phyloP scores from a whole-genome alignment of 768 basidiomycete species.

The Mycena leptocephala region DNA sequence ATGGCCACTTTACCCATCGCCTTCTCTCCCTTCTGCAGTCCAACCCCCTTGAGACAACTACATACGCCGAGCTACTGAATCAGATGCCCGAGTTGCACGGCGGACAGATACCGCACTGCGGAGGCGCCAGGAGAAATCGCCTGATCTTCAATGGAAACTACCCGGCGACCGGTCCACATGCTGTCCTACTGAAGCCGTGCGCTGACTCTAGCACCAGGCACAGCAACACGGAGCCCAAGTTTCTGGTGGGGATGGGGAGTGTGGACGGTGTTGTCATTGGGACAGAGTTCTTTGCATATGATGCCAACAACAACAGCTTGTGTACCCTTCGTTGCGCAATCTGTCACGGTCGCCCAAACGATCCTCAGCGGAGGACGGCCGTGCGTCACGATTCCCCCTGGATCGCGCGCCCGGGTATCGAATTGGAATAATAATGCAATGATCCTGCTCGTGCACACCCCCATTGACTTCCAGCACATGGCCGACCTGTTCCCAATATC shows the following conservation, averaged over 20 bases:
- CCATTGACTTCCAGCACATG: neutral
- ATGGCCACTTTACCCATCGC: conserved; percentile 3
- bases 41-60: neutral
- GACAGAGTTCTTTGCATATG: neutral
- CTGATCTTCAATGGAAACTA: conserved; percentile 4
- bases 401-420: neutral
- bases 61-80: conserved; percentile 8
- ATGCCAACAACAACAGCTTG: neutral
- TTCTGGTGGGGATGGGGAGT: neutral
- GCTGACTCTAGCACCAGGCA: no score
- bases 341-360: neutral
- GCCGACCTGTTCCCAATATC: neutral
- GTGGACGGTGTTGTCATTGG: conserved; percentile 15
- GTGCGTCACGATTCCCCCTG: neutral
- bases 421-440: conserved; percentile 1
- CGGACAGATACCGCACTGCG: conserved; percentile 15
- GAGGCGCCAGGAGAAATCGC: neutral
- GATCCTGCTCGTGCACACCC: neutral
- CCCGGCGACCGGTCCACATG: neutral
- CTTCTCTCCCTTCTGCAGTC: conserved; percentile 5
- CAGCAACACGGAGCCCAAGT: neutral
- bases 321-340: conserved; percentile 16
- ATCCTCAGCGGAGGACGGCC: neutral
- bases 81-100: neutral
- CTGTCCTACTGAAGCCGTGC: neutral